Percentiles rank a stretch among this genome's conserved stretches.
These are phyloP conservation scores for Smittium culicis DNA, from an alignment of 371 early-diverging fungal genomes.

Conservation along the genomic window DNA sequence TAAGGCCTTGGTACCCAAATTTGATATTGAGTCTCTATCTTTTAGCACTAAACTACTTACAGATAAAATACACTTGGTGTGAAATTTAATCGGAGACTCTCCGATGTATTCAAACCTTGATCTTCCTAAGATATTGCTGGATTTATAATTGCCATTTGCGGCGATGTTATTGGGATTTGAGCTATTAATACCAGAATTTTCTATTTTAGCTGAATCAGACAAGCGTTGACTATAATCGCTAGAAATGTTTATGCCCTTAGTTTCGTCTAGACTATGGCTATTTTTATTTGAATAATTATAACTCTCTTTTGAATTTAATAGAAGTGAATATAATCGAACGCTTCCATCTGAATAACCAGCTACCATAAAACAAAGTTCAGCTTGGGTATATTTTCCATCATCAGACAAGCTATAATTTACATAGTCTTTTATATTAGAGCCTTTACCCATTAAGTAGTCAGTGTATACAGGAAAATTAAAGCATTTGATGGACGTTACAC, in stretches of 20 bases:
- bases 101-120: conserved; percentile 1
- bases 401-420: background rate
- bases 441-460: background rate
- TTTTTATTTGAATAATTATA: too few relatives aligned
- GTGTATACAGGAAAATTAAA: background rate
- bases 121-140: background rate
- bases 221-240: too few relatives aligned
- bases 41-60: background rate
- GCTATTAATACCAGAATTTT: background rate
- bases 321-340: background rate
- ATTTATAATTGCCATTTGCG: background rate
- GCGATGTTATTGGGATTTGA: background rate
- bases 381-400: background rate
- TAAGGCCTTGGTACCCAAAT: background rate
- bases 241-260: too few relatives aligned
- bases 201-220: background rate
- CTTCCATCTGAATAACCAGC: conserved; percentile 10
- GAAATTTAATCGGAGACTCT: background rate
- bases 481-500: background rate
- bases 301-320: too few relatives aligned
- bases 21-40: background rate
- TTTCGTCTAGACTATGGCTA: too few relatives aligned
- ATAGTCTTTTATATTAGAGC: background rate
- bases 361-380: conserved; percentile 2
- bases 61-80: background rate